Percentiles rank a stretch among this genome's conserved stretches.
phyloP scores from a whole-genome alignment of 805 yeast species.

The Metschnikowia chrysomelidarum region DNA sequence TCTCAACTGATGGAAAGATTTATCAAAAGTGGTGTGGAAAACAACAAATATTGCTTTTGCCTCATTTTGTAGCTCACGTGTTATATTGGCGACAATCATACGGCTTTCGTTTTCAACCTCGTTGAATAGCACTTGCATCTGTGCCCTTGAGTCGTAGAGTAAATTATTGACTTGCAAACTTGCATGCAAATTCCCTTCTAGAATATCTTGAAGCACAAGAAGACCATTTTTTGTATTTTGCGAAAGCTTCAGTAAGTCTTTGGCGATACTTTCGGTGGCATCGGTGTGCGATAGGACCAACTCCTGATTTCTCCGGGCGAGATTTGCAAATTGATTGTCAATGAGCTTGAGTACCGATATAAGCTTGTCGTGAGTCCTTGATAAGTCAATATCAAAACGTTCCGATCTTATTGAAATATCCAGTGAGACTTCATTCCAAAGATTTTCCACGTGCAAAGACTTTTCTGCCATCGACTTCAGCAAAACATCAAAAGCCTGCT shows the following conservation, averaged over 20 bases:
- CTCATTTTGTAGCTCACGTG: conserved; percentile 7
- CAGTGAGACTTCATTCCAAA: conserved; percentile 4
- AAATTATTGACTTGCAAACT: conserved; percentile 3
- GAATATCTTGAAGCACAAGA: conserved; percentile 5
- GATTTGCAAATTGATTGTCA: conserved; percentile 2
- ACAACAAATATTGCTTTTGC: conserved; percentile 9
- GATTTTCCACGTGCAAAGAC: conserved; percentile 1
- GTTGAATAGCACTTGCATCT: conserved; percentile 3
- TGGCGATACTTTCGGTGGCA: conserved; percentile 3
- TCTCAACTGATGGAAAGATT: conserved; percentile 4
- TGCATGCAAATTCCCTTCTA: conserved; percentile 4
- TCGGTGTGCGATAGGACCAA: conserved; percentile 4
- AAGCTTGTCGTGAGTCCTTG: conserved; percentile 4
- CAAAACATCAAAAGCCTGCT: conserved; percentile 6
- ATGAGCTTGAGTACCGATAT: conserved; percentile 4
- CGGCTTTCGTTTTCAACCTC: conserved; percentile 5
- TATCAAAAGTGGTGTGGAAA: conserved; percentile 5
- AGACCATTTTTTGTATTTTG: conserved; percentile 4
- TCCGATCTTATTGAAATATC: conserved; percentile 5
- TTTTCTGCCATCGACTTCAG: conserved; percentile 4
- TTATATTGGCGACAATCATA: conserved; percentile 5
- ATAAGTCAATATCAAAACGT: conserved; percentile 2
- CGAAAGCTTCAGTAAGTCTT: not conserved
- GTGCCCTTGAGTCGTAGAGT: conserved; percentile 7
- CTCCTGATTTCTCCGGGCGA: conserved; percentile 4